Base-by-base conservation (phyloP, 805 yeast species). In the Ogataea pini region DNA sequence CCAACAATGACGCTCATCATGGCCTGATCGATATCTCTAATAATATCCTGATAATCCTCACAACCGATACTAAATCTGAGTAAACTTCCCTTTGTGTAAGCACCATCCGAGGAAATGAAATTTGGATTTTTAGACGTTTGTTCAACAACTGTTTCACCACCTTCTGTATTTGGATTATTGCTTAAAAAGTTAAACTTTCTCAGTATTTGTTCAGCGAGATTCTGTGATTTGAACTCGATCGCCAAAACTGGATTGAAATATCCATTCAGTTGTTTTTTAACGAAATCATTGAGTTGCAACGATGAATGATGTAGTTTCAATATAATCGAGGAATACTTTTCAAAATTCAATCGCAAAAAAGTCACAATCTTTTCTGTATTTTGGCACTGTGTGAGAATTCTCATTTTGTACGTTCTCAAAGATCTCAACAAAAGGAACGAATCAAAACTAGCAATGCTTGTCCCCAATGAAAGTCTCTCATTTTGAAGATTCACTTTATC, bases 121-220 rank as follows among this genome's bases (percentile, higher is more conserved):
- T 63, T 67, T 3, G 69, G 64, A 22, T 68, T 59, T 12, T 61
- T 58, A 51, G 71, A 54, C 22, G 72, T 69, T 53, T 76, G 46
- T 55, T 79, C 82, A 36, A 78, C 78, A 50, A 78, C 69, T 29
- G 82, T 77, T 57, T 79, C 83, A 36, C 82, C 82, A 31, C 71
- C 70, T 42, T 66, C 70, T 25, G 75, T 59, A 40, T 76, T 73
- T 6, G 77, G 74, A 28, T 79, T 79, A 51, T 76, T 79, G 55
- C 70, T 68, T 48, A 78, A 68, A 54, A 73, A 77, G 51, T 76
- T 75, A 59, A 79, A 72, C 51, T 69, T 71, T 8, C 72, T 66
- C 13, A 80, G 71, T 2, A 78, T 65, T 1, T 37, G 24, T 39
- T 68, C 70, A 0, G 82, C 80, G 28, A 62, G 52, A 9, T 64